Percentiles rank a stretch among this genome's conserved stretches.
Evolutionary conservation across 495 filamentous ascomycete genomes (phyloP).

Genomic region (Penicillium desertorum): DNA sequence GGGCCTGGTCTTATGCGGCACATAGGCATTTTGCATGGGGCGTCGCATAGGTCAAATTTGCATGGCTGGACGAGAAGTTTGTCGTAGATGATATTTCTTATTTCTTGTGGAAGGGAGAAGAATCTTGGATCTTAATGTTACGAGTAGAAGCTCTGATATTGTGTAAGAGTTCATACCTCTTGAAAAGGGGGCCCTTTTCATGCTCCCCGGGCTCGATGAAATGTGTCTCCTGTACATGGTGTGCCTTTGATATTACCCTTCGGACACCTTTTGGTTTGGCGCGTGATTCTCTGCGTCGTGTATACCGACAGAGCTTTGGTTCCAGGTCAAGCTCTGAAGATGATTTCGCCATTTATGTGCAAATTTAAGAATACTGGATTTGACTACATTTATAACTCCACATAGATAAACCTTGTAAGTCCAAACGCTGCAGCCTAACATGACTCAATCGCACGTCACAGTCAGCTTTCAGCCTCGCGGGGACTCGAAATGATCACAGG

Average conservation of each 20-base stretch:
- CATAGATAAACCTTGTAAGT: no score
- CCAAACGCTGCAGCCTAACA: no score
- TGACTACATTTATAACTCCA: no score
- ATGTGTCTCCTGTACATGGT: background rate
- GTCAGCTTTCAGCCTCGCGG: no score
- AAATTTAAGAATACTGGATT: no score
- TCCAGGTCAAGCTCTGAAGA: no score
- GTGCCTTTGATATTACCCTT: background rate
- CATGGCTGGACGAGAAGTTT: conserved; percentile 29
- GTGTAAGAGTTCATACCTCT: background rate
- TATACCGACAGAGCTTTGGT: no score
- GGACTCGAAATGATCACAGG: no score
- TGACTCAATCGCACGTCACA: no score
- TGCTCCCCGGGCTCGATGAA: background rate
- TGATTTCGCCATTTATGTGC: no score
- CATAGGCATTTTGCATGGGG: conserved; percentile 4
- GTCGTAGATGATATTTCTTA: conserved; percentile 27
- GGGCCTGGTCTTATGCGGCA: background rate
- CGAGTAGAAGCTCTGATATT: background rate
- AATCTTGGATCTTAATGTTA: conserved; percentile 13
- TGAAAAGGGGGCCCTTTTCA: background rate
- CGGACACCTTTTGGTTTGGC: background rate
- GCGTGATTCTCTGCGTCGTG: background rate
- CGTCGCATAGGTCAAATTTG: conserved; percentile 25
- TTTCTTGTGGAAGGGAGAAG: conserved; percentile 26